Percentiles rank a stretch among this genome's conserved stretches.
phyloP scores from a whole-genome alignment of 202 grass and related monocot species.

The Zoysia matrella region DNA sequence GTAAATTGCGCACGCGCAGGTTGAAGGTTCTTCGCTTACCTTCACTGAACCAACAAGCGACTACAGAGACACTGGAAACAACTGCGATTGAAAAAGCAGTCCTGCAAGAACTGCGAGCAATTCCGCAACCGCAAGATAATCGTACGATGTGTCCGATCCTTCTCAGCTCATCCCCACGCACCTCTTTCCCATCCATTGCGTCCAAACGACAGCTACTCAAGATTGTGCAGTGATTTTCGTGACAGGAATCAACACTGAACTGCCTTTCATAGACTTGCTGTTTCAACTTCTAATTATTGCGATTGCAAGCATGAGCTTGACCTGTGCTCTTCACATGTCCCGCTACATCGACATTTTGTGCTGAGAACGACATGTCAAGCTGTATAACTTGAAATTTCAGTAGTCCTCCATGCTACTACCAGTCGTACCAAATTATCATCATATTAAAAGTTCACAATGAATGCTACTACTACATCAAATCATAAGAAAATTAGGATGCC shows the following conservation, averaged over 20 bases:
- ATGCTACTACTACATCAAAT: background rate
- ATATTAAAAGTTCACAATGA: background rate
- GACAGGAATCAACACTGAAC: no score
- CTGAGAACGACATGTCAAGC: background rate
- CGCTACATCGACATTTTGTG: background rate
- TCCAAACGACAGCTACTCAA: no score
- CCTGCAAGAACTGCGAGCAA: no score
- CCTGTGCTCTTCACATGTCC: background rate
- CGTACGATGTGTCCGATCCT: no score
- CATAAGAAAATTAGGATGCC: background rate
- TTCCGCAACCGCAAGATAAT: no score
- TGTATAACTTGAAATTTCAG: background rate
- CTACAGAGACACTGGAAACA: background rate
- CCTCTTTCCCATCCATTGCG: background rate
- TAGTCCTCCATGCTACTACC: no score
- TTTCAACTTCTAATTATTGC: conserved; percentile 18
- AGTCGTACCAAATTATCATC: background rate
- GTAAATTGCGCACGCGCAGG: background rate
- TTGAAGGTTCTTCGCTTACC: background rate
- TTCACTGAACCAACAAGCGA: background rate
- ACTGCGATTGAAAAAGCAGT: background rate
- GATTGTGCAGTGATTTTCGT: no score
- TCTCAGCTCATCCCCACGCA: background rate
- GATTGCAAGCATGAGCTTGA: conserved; percentile 17
- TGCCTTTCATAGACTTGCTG: background rate